phyloP scores from a whole-genome alignment of 192 early-diverging fungal species.

The Backusella macrospora region DNA sequence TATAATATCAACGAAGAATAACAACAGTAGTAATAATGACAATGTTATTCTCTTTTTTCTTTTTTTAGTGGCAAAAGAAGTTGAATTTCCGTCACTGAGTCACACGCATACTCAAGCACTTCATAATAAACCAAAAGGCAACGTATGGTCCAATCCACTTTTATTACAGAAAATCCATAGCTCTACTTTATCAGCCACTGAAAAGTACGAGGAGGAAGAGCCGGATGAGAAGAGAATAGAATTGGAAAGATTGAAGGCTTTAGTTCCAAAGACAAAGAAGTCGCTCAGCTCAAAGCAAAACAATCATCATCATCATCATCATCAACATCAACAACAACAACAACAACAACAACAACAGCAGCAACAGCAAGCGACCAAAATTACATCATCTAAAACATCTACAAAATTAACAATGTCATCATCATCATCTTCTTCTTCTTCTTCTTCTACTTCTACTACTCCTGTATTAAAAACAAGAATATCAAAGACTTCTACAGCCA shows the following conservation, averaged over 20 bases:
- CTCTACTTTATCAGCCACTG: conserved; percentile 3
- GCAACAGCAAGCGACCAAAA: neutral
- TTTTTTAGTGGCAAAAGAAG: conserved; percentile 13
- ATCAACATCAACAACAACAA: neutral
- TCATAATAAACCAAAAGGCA: conserved; percentile 1
- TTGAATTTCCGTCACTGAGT: conserved; percentile 8
- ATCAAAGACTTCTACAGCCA: neutral
- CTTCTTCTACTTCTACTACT: neutral
- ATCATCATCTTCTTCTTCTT: neutral
- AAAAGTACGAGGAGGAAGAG: conserved; percentile 16
- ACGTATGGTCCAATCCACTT: conserved; percentile 11
- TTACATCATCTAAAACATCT: conserved; percentile 3
- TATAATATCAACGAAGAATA: neutral
- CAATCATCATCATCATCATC: neutral
- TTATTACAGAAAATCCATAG: conserved; percentile 18
- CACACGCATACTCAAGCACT: conserved; percentile 5
- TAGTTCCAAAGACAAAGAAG: conserved; percentile 19
- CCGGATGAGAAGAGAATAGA: conserved; percentile 9
- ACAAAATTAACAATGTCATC: conserved; percentile 14
- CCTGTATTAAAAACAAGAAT: conserved; percentile 4
- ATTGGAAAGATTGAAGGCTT: conserved; percentile 17
- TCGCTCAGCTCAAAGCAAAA: neutral
- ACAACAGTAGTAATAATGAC: neutral
- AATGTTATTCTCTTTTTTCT: neutral
- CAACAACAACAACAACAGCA: neutral